These are phyloP conservation scores for Phragmites australis DNA, from an alignment of 176 grass and related monocot species.

Conservation along the genomic window DNA sequence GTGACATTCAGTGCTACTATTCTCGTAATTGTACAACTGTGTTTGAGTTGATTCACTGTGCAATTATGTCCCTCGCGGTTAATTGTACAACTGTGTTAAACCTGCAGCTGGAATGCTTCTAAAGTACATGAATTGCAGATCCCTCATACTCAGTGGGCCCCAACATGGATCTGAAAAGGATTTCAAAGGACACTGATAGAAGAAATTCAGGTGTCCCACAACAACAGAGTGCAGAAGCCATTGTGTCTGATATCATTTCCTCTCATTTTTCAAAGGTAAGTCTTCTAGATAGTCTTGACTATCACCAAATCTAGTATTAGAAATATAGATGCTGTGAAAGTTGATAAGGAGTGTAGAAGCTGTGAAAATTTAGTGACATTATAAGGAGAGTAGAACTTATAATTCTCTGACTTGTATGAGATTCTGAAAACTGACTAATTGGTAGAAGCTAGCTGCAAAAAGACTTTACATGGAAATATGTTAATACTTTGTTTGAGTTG, in stretches of 20 bases:
- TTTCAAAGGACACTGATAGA: constrained; percentile 22
- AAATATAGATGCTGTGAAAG: background rate
- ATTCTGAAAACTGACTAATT: background rate
- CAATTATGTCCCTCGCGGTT: background rate
- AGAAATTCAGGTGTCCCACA: constrained; percentile 52
- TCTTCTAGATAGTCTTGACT: background rate
- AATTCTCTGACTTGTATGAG: constrained; percentile 1
- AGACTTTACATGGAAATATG: constrained; percentile 13
- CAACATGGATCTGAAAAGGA: constrained; percentile 30
- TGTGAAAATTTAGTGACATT: background rate
- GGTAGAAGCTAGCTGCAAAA: constrained; percentile 14
- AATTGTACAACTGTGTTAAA: constrained; percentile 29
- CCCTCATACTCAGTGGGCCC: constrained; percentile 61
- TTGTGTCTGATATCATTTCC: constrained; percentile 75
- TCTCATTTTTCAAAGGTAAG: constrained; percentile 67
- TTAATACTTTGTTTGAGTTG: background rate
- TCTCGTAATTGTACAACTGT: background rate
- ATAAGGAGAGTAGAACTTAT: background rate
- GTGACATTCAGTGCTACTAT: background rate
- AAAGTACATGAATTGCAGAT: constrained; percentile 56
- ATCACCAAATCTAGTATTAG: background rate
- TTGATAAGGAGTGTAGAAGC: background rate
- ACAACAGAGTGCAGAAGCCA: constrained; percentile 70
- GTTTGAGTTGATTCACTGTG: too few relatives aligned
- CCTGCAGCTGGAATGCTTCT: constrained; percentile 28